A percentile compares a stretch with the other conserved stretches of the same genome.
Evolutionary conservation across 345 rosid species (phyloP).

Genomic region (Draba incana): DNA sequence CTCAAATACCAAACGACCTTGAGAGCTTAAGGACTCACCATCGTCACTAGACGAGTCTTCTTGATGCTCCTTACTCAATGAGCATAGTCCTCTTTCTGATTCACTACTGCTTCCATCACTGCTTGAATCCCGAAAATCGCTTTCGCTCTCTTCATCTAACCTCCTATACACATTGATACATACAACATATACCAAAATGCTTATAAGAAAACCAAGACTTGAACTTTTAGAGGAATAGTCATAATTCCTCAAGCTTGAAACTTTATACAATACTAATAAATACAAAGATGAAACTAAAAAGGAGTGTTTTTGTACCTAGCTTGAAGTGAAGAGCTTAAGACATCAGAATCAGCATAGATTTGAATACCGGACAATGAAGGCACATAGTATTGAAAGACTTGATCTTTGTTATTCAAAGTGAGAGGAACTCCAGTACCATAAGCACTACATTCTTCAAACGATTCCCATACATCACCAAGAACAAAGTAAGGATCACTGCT

Average conservation of each 20-base stretch:
- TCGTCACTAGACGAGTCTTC: constrained; percentile 77
- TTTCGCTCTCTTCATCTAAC: constrained; percentile 72
- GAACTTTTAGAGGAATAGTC: not conserved
- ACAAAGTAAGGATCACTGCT: constrained; percentile 55
- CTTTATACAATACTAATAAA: not conserved
- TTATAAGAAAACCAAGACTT: not conserved
- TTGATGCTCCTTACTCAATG: constrained; percentile 53
- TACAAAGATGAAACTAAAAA: not conserved
- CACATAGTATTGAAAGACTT: constrained; percentile 72
- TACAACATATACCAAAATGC: not conserved
- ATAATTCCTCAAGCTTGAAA: not conserved
- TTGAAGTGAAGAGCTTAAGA: constrained; percentile 45
- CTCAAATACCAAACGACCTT: constrained; percentile 64
- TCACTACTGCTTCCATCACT: constrained; percentile 82
- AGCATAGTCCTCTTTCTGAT: constrained; percentile 51
- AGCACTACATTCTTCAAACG: constrained; percentile 81
- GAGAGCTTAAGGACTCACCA: constrained; percentile 58
- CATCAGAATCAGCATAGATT: constrained; percentile 51
- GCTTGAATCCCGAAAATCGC: constrained; percentile 69
- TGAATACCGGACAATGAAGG: constrained; percentile 78
- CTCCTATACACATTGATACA: constrained; percentile 35
- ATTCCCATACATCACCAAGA: constrained; percentile 82
- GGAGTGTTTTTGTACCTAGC: constrained; percentile 45
- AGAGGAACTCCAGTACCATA: constrained; percentile 83
- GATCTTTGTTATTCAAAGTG: constrained; percentile 49